Evolutionary conservation across 176 grass and related monocot genomes (phyloP), one percentile per base, ranked within the genome.

Genomic region (Otatea glauca): DNA sequence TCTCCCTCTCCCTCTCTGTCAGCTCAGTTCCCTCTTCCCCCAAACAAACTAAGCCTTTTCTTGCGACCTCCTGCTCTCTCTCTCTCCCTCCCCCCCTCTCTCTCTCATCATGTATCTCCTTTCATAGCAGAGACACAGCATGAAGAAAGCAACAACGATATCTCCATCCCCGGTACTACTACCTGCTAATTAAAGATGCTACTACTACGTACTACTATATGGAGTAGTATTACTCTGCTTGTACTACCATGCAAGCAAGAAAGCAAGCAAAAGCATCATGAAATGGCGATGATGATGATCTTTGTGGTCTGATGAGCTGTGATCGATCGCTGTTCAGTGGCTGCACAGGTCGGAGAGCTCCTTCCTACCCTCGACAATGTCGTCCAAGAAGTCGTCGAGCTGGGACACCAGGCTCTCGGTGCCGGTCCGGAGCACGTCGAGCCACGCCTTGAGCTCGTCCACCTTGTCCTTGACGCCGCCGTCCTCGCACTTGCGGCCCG

Each of bases 351-450:
- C 93, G 58, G 94, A 94, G 70, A 99, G 97, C 79, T 96, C 92
- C 86, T 99, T 99, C 77, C 97, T 88, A 18, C 97, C 97, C 72
- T 99, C 97, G 72, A 96, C 93, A 80, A 99, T 99, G 88, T 99
- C 97, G 88, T 99, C 97, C 43, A 99, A 85, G 88, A 99, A 96
- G 85, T 99, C 93, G 89, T 99, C 97, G 13, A 99, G 77, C 60
- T 99, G 97, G 79, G 92, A 91, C 25, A 89, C 92, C 14, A 99
- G 81, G 62, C 78, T 87, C 75, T 99, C 97, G n/a, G 97, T 99
- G 39, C 93, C 97, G 18, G 90, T 37, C 39, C 97, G 86, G 50
- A 99, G 85, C 93, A 87, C 86, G 59, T 86, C 93, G 51, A 92
- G 72, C 93, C 93, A 99, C 50, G 70, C 84, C 85, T 92, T 94